Evolutionary conservation across 352 stramenopile species (phyloP), one percentile per base, ranked within the genome.

Genomic region (Pythium periplocum): DNA sequence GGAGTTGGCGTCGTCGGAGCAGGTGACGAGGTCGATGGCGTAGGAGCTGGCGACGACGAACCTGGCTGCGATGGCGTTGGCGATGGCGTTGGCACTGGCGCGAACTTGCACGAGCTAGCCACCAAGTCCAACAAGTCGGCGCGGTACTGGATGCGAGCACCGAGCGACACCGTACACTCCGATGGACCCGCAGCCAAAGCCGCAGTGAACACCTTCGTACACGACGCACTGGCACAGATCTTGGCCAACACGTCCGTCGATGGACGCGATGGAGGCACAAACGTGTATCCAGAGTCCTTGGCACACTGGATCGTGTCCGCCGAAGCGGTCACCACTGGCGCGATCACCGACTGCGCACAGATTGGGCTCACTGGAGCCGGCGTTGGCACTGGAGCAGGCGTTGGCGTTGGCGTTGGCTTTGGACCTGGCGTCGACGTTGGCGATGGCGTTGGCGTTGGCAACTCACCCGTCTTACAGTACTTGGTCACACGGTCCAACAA

Each of bases 211-310:
- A 58, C 45, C 32, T 57, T 57, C 11, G 48, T 47, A 58, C 57
- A 60, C 46, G 57, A 54, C 32, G 45, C 41, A 43, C 57, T 60
- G 44, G 51, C 58, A 50, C 59, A 66, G 35, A 66, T 66, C 43
- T 61, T 61, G 31, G 35, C 36, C 53, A 66, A 4, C 48, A 54
- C 42, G 2, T 33, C 40, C n/a, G 30, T 31, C 48, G 53, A 49
- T 42, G 53, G 59, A 57, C 59, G 53, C 47, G 52, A 44, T 48
- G 57, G 34, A 7, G 59, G 53, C 50, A 66, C 48, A 48, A 66
- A 66, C 43, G 48, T 30, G 45, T 51, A 61, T 1, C 34, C 51
- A 45, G 39, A 38, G n/a, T 59, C 57, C 45, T 47, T 50, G 41
- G 51, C 35, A 36, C 48, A 53, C 48, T 38, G 17, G 9, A 38